Evolutionary conservation across 768 basidiomycete species (phyloP), one percentile per base, ranked within the genome.

Genomic region (Neoboletus magnificus): DNA sequence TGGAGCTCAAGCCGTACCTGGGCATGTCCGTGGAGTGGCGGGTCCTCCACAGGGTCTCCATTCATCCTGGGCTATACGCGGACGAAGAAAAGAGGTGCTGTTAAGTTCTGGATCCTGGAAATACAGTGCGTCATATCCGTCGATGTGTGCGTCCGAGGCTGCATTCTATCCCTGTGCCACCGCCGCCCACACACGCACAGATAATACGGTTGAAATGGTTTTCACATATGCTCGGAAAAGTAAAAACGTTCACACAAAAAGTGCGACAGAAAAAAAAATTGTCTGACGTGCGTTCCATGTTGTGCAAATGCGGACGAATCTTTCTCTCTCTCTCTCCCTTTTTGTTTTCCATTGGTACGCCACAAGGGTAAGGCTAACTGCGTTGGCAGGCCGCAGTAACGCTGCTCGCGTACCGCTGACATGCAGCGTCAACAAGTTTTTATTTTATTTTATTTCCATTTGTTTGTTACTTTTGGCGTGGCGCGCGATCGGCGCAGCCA

Each of bases 21-120:
- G 33, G 9, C 50, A 66, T 44, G 56, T 68, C 63, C 65, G 54
- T 62, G 65, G 66, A 62, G 58, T 51, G 29, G 22, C 48, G 9
- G 40, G 32, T 63, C 43, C 48, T 54, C 54, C 33, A 22, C 58
- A 68, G 63, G 66, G 63, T 66, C 66, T 42, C 56, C 57, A 48
- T 43, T 57, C 25, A 22, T 45, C 44, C 37, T 36, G 22, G 52
- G 48, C 52, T 50, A 44, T 50, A 50, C 53, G 27, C 42, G 35
- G n/a, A 23, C 16, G 51, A 27, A 41, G 25, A 23, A 13, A 50
- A 32, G 35, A 37, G 46, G 42, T 22, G 39, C n/a, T 8, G 27
- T 52, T n/a, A 30, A 11, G 35, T 52, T 36, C 36, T 50, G 40
- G 52, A 23, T 25, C 33, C 36, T 46, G 48, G 18, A 43, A 51